These are phyloP conservation scores for Fusarium papillatum DNA, from an alignment of 2,329 filamentous ascomycete genomes.

Conservation along the genomic window DNA sequence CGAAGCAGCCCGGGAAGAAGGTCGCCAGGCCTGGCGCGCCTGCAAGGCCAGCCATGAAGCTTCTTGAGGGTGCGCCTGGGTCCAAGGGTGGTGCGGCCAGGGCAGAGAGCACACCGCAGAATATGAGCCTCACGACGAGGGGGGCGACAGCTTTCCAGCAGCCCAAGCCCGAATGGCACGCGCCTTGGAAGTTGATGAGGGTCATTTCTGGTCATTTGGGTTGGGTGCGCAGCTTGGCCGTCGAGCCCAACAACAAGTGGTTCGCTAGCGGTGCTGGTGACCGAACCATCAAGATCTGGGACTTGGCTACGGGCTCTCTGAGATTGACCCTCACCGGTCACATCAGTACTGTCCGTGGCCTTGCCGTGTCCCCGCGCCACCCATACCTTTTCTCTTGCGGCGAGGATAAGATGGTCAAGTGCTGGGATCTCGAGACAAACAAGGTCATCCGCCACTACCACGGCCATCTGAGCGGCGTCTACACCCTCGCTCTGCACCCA, in stretches of 20 bases:
- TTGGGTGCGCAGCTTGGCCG: slow-evolving; percentile 91
- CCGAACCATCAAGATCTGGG: slow-evolving; percentile 99
- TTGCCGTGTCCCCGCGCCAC: slow-evolving; percentile 93
- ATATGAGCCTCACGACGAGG: slow-evolving; percentile 49
- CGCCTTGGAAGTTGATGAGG: slow-evolving; percentile 98
- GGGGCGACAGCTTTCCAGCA: slow-evolving; percentile 49
- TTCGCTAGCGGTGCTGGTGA: slow-evolving; percentile 97
- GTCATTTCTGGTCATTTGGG: slow-evolving; percentile 97
- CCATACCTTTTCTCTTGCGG: slow-evolving; percentile 98
- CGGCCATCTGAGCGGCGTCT: slow-evolving; percentile 95
- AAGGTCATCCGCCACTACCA: slow-evolving; percentile 99
- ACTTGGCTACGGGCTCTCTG: slow-evolving; percentile 89
- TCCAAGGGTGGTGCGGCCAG: slow-evolving; percentile 51
- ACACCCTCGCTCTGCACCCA: slow-evolving; percentile 92
- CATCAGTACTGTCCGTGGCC: slow-evolving; percentile 91
- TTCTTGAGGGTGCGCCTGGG: slow-evolving; percentile 52
- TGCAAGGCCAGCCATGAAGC: slow-evolving; percentile 49
- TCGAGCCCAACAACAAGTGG: slow-evolving; percentile 98
- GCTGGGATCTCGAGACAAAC: slow-evolving; percentile 99
- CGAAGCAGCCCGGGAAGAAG: slow-evolving; percentile 49
- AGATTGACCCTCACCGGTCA: slow-evolving; percentile 92
- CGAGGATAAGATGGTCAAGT: slow-evolving; percentile 99
- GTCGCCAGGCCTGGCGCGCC: slow-evolving; percentile 63
- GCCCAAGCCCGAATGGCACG: slow-evolving; percentile 92
- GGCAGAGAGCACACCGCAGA: slow-evolving; percentile 40